These are phyloP conservation scores for Balamuthia mandrillaris DNA, from an alignment of 208 protist species.

Conservation along the genomic window DNA sequence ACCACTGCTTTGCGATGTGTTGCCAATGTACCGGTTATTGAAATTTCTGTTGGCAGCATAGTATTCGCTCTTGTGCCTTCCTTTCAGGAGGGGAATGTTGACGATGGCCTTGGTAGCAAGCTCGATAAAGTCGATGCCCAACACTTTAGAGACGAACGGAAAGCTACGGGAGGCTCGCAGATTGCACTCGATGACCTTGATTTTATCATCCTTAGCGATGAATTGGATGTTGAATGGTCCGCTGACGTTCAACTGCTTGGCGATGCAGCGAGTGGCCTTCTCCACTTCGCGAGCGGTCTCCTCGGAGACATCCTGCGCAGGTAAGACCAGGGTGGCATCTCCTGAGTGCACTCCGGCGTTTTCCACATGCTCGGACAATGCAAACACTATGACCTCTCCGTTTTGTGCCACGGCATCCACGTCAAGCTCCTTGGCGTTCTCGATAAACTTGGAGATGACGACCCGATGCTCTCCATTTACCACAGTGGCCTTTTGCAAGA, in stretches of 20 bases:
- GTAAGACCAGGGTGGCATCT: slow-evolving; percentile 71
- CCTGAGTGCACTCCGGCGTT: slow-evolving; percentile 87
- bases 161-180: slow-evolving; percentile 94
- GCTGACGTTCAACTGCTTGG: slow-evolving; percentile 73
- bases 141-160: slow-evolving; percentile 95
- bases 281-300: slow-evolving; percentile 82
- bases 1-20: neutral
- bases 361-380: slow-evolving; percentile 97
- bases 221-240: slow-evolving; percentile 99
- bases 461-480: neutral
- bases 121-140: slow-evolving; percentile 91
- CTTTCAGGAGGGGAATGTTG: slow-evolving; percentile 51
- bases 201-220: slow-evolving; percentile 89
- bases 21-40: too few species aligned
- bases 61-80: slow-evolving; percentile 33
- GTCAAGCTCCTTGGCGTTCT: slow-evolving; percentile 95
- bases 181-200: slow-evolving; percentile 96
- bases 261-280: slow-evolving; percentile 69
- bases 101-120: slow-evolving; percentile 72
- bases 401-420: slow-evolving; percentile 95
- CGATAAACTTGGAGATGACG: slow-evolving; percentile 96
- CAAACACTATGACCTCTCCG: slow-evolving; percentile 90
- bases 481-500: slow-evolving; percentile 87
- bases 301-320: slow-evolving; percentile 83
- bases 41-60: neutral